Conservation (phyloP, 2,329 filamentous ascomycete species). For the Microdochium paspali region DNA sequence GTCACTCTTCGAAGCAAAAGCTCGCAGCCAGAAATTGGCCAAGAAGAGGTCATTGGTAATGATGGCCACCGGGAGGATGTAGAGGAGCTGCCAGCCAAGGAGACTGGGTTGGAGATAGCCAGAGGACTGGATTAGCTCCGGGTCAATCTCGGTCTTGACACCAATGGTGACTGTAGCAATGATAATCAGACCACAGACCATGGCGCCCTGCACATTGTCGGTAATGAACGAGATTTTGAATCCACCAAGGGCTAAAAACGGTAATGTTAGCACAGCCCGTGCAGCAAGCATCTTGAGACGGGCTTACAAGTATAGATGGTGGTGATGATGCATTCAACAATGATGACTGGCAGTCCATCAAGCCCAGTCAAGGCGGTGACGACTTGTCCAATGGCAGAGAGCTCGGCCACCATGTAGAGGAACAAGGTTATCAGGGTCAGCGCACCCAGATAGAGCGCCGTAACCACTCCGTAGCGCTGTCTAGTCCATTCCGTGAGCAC, state of each 20-base stretch:
- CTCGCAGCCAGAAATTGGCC: constrained; percentile 75
- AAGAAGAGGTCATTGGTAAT: constrained; percentile 83
- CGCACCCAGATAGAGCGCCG: constrained; percentile 66
- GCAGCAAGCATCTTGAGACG: not conserved
- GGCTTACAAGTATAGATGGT: constrained; percentile 71
- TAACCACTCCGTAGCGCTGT: constrained; percentile 62
- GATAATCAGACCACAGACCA: constrained; percentile 68
- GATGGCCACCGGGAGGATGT: constrained; percentile 74
- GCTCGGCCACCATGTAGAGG: constrained; percentile 78
- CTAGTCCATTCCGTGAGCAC: constrained; percentile 79
- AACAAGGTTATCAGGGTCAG: constrained; percentile 76
- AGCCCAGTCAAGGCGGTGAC: constrained; percentile 65
- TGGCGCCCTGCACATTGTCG: constrained; percentile 70
- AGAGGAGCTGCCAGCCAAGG: constrained; percentile 77
- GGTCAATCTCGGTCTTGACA: constrained; percentile 63
- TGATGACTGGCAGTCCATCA: constrained; percentile 63
- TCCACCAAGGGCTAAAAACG: constrained; percentile 57
- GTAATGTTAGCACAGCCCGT: constrained; percentile 4
- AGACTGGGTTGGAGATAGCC: constrained; percentile 59
- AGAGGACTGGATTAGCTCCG: constrained; percentile 56
- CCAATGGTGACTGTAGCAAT: constrained; percentile 73
- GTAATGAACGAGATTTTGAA: constrained; percentile 81
- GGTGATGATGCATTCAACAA: constrained; percentile 69
- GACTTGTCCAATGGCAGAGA: constrained; percentile 74
- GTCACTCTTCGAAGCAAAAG: constrained; percentile 72